Conservation (phyloP, 441 rosid genomes). For the Lagerstroemia fauriei region DNA sequence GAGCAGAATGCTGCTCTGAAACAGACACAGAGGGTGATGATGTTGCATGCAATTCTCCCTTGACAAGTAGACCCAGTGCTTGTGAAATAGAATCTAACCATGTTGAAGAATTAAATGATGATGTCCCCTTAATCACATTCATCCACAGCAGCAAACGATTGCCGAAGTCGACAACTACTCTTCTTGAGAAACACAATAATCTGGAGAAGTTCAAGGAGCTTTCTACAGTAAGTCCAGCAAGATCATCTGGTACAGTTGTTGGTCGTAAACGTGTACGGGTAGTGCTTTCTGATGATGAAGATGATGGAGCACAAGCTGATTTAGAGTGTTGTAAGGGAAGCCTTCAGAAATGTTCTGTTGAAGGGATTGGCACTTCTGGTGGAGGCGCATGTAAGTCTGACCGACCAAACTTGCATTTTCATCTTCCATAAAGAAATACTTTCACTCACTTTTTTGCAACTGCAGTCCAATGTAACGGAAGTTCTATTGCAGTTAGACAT, state of each 20-base stretch:
- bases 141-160: conserved; percentile 45
- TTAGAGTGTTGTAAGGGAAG: conserved; percentile 40
- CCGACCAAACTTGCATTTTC: conserved; percentile 26
- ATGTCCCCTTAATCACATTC: conserved; percentile 61
- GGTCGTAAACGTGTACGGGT: conserved; percentile 70
- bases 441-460: conserved; percentile 24
- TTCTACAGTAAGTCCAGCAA: conserved; percentile 42
- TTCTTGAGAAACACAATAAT: conserved; percentile 34
- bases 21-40: conserved; percentile 80
- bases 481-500: conserved; percentile 8
- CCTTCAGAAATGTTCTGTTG: conserved; percentile 29
- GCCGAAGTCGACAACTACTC: conserved; percentile 30
- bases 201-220: conserved; percentile 33
- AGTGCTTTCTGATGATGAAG: conserved; percentile 88
- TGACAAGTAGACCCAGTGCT: conserved; percentile 43
- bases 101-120: conserved; percentile 51
- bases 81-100: conserved; percentile 38
- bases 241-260: conserved; percentile 44
- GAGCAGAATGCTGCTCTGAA: conserved; percentile 70
- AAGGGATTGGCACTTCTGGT: conserved; percentile 54
- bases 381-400: conserved; percentile 45
- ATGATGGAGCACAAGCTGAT: conserved; percentile 47
- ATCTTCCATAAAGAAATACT: conserved; percentile 22
- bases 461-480: conserved; percentile 45
- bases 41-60: conserved; percentile 41